Conservation (phyloP, 352 stramenopile genomes). For the Phytophthora palmivora region DNA sequence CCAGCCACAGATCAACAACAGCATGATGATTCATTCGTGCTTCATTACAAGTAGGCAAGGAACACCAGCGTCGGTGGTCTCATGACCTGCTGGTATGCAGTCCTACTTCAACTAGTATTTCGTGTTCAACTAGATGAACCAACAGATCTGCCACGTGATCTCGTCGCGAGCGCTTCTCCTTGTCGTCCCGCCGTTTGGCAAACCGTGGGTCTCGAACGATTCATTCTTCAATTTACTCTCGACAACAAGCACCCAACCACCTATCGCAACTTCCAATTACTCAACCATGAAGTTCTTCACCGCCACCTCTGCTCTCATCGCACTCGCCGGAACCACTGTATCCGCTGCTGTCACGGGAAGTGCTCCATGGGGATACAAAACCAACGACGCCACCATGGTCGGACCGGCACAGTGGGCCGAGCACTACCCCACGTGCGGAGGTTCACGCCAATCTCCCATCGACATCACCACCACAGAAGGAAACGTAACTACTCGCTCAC, state of each 20-base stretch:
- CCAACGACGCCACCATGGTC: conserved; percentile 22
- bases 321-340: conserved; percentile 2
- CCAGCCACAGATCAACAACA: no score
- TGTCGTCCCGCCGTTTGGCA: no score
- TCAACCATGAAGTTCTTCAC: conserved; percentile 24
- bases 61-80: no score
- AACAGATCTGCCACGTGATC: no score
- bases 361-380: conserved; percentile 32
- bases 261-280: neutral
- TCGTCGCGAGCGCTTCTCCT: no score
- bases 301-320: conserved; percentile 8
- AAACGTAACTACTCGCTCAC: conserved; percentile 6
- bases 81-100: no score
- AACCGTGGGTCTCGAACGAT: neutral
- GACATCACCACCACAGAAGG: conserved; percentile 29
- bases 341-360: conserved; percentile 4
- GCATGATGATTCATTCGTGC: no score
- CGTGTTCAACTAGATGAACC: no score
- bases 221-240: conserved; percentile 20
- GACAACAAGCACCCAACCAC: conserved; percentile 1
- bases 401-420: conserved; percentile 29
- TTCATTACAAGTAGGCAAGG: no score
- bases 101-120: no score
- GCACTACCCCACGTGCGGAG: conserved; percentile 25
- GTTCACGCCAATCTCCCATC: conserved; percentile 41